These are phyloP conservation scores for Heterobasidion parviporum DNA, from an alignment of 1,284 basidiomycete genomes.

Conservation along the genomic window DNA sequence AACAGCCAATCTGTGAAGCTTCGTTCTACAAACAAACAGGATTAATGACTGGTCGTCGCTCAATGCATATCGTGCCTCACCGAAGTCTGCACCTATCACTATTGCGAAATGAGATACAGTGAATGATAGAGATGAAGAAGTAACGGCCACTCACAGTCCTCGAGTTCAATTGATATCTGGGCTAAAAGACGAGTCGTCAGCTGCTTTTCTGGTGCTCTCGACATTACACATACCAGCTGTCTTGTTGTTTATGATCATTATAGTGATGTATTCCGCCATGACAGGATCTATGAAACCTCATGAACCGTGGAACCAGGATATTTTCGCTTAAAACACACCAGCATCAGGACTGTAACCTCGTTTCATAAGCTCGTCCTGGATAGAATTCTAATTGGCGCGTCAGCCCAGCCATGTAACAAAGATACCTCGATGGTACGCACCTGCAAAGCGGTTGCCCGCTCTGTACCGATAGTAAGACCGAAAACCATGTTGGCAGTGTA, in stretches of 20 bases:
- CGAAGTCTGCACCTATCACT: conserved; percentile 79
- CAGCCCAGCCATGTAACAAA: conserved; percentile 7
- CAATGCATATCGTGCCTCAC: conserved; percentile 28
- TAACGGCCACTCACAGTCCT: conserved; percentile 55
- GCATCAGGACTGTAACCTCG: conserved; percentile 71
- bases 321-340: conserved; percentile 36
- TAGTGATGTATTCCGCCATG: conserved; percentile 87
- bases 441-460: conserved; percentile 65
- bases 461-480: conserved; percentile 71
- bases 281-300: conserved; percentile 52
- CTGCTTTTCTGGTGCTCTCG: conserved; percentile 1
- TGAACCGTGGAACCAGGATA: conserved; percentile 1
- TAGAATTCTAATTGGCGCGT: conserved; percentile 48
- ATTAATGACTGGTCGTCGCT: conserved; percentile 10
- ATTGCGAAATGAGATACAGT: conserved; percentile 14
- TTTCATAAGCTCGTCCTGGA: conserved; percentile 74
- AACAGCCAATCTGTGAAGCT: conserved; percentile 84
- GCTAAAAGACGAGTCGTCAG: conserved; percentile 32
- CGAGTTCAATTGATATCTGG: conserved; percentile 75
- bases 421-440: conserved; percentile 26
- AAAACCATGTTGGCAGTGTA: conserved; percentile 44
- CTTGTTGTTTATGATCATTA: conserved; percentile 90
- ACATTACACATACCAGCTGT: conserved; percentile 48
- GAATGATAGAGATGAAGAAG: conserved; percentile 6
- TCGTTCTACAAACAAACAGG: conserved; percentile 38